Percentiles rank a stretch among this genome's conserved stretches.
These are phyloP conservation scores for Crassisporium funariophilum DNA, from an alignment of 768 basidiomycete species.

Conservation along the genomic window DNA sequence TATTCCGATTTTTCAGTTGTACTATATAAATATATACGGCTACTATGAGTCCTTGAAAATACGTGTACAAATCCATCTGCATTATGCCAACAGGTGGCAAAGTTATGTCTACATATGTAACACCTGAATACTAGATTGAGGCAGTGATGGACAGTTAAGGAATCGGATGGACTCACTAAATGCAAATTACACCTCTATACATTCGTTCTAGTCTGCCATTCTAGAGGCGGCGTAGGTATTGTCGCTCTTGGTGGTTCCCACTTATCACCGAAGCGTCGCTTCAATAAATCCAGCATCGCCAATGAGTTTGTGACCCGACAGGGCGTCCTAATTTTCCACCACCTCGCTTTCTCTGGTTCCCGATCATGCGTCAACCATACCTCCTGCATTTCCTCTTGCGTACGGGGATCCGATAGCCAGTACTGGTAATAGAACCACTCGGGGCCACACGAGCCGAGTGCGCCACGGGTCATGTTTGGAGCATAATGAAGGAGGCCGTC, in stretches of 20 bases:
- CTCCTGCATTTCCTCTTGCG: constrained; percentile 22
- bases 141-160: no score
- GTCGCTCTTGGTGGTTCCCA: constrained; percentile 4
- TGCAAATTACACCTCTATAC: no score
- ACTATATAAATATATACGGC: no score
- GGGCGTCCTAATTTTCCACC: constrained; percentile 25
- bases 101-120: no score
- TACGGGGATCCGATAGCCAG: constrained; percentile 37
- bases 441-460: constrained; percentile 42
- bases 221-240: not conserved
- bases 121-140: no score
- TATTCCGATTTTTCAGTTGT: no score
- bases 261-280: not conserved
- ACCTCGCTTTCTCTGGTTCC: constrained; percentile 16
- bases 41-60: no score
- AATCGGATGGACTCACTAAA: no score
- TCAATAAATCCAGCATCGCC: constrained; percentile 11
- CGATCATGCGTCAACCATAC: constrained; percentile 19
- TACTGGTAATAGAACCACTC: constrained; percentile 57
- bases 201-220: no score
- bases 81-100: no score
- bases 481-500: constrained; percentile 9
- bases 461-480: constrained; percentile 20
- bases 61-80: no score
- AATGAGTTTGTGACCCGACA: constrained; percentile 27